phyloP scores from a whole-genome alignment of 306 rosid species.

The Dalbergia oliveri region DNA sequence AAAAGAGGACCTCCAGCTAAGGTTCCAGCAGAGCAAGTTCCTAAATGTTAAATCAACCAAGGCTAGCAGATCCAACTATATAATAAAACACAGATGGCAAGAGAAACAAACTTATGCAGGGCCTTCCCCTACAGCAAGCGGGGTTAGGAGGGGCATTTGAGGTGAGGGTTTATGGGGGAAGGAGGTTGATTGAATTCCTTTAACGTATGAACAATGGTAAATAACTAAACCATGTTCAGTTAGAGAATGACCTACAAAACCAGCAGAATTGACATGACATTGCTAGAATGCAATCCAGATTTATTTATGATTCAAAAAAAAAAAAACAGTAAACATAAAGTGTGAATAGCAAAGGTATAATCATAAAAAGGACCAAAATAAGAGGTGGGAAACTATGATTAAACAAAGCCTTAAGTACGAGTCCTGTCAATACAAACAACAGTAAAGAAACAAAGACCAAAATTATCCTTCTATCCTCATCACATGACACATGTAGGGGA shows the following conservation, averaged over 20 bases:
- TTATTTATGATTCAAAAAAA: background rate
- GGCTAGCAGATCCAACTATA: conserved; percentile 4
- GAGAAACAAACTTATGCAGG: too few species aligned
- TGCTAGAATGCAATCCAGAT: background rate
- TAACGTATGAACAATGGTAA: background rate
- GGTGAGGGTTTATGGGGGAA: too few species aligned
- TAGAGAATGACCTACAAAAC: conserved; percentile 11
- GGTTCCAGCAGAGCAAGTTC: background rate
- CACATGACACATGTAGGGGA: background rate
- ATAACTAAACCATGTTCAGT: background rate
- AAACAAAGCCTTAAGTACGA: background rate
- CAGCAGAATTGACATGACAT: background rate
- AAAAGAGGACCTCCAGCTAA: too few species aligned
- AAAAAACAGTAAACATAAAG: too few species aligned
- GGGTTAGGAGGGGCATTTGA: too few species aligned
- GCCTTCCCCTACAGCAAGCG: too few species aligned
- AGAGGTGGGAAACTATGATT: background rate
- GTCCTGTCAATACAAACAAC: conserved; percentile 16
- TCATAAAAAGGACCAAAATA: background rate
- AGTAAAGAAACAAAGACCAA: background rate
- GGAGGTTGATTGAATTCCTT: background rate
- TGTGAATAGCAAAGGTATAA: background rate
- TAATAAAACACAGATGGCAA: background rate
- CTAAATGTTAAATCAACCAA: background rate
- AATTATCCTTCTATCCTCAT: conserved; percentile 1